Percentiles rank a stretch among this genome's conserved stretches.
These are phyloP conservation scores for Urochloa ruziziensis DNA, from an alignment of 176 grass and related monocot genomes.

Conservation along the genomic window DNA sequence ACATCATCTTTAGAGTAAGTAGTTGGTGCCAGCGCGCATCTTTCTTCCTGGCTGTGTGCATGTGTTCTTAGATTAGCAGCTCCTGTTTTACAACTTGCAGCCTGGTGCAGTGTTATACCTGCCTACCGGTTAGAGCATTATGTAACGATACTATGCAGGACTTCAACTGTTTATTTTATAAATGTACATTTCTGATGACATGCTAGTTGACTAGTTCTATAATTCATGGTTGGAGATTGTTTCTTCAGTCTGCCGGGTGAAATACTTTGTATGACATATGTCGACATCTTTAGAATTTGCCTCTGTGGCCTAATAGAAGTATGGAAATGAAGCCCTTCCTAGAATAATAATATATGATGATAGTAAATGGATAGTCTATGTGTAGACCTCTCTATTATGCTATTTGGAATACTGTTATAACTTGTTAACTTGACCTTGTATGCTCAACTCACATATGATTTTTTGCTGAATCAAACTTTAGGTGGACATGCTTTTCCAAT, in stretches of 20 bases:
- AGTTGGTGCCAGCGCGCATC: not conserved
- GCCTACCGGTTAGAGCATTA: not conserved
- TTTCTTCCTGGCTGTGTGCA: not conserved
- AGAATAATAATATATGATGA: not conserved
- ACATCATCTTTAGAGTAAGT: not conserved
- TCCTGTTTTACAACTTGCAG: not conserved
- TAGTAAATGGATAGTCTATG: constrained; percentile 6
- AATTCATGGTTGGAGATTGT: not conserved
- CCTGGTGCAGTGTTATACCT: not conserved
- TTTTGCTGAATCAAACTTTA: constrained; percentile 16
- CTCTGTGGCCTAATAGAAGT: not conserved
- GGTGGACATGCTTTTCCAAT: constrained; percentile 34
- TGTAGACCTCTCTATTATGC: not conserved
- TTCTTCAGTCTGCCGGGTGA: not conserved
- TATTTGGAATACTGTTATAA: not conserved
- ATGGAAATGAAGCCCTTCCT: not conserved
- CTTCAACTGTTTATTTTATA: not conserved
- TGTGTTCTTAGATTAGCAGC: not conserved
- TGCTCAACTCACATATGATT: not conserved
- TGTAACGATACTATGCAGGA: not conserved
- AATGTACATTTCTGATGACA: not conserved
- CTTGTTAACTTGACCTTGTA: constrained; percentile 2
- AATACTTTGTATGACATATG: not conserved
- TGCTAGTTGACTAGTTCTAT: not conserved
- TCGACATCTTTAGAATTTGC: not conserved